Conservation (phyloP, 2,329 filamentous ascomycete species). For the Penicillium sp. region DNA sequence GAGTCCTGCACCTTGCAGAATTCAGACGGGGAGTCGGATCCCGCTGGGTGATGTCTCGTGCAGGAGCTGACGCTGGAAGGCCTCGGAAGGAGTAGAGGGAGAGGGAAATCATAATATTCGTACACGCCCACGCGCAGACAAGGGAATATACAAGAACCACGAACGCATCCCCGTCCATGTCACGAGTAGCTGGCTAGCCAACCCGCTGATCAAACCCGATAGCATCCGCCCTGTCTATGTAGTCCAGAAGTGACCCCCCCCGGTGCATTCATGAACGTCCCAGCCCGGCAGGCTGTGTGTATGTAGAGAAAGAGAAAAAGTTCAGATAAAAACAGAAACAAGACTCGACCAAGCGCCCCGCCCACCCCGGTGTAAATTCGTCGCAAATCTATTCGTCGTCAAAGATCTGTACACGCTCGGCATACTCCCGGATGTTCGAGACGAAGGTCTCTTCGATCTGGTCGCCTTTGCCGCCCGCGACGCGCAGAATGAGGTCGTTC, state of each 20-base stretch:
- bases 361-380: too few species aligned
- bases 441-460: slow-evolving; percentile 73
- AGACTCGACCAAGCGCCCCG: too few species aligned
- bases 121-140: not conserved
- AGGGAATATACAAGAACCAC: not conserved
- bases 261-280: too few species aligned
- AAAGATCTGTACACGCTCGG: slow-evolving; percentile 76
- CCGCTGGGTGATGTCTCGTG: too few species aligned
- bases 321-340: too few species aligned
- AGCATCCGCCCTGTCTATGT: too few species aligned
- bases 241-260: too few species aligned
- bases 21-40: too few species aligned
- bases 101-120: slow-evolving; percentile 2
- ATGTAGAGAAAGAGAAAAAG: too few species aligned
- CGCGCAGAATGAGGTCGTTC: slow-evolving; percentile 83
- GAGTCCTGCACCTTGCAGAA: too few species aligned
- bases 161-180: not conserved
- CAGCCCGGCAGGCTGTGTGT: too few species aligned
- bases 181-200: not conserved
- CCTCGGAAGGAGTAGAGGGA: not conserved
- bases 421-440: slow-evolving; percentile 79
- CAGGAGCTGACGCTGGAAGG: not conserved
- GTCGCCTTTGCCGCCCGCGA: slow-evolving; percentile 81
- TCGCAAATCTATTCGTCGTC: slow-evolving; percentile 60
- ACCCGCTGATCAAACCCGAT: too few species aligned